phyloP scores from a whole-genome alignment of 2,329 filamentous ascomycete genomes.

The Monosporascus sp. region DNA sequence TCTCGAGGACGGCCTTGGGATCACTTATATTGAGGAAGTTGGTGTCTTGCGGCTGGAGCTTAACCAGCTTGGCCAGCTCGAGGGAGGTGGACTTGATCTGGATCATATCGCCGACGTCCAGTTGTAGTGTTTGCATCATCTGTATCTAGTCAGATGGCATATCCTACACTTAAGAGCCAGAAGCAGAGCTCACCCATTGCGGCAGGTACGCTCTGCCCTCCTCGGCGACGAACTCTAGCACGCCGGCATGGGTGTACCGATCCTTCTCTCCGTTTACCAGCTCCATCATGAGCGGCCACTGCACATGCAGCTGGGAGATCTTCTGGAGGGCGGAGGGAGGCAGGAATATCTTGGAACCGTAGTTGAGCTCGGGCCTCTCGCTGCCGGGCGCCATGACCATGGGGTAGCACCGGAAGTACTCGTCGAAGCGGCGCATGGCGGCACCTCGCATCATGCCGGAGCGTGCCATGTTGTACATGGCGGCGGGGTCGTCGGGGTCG shows the following conservation, averaged over 20 bases:
- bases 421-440: slow-evolving; percentile 78
- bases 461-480: slow-evolving; percentile 45
- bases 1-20: slow-evolving; percentile 93
- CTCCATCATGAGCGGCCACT: slow-evolving; percentile 96
- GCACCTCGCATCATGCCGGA: slow-evolving; percentile 39
- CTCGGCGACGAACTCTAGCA: slow-evolving; percentile 95
- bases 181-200: slow-evolving; percentile 65
- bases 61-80: slow-evolving; percentile 85
- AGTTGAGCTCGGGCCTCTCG: slow-evolving; percentile 85
- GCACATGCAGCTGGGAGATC: slow-evolving; percentile 90
- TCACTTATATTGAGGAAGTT: slow-evolving; percentile 96
- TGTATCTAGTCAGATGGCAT: slow-evolving; percentile 29
- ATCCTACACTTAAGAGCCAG: background rate
- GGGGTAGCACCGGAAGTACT: slow-evolving; percentile 97
- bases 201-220: slow-evolving; percentile 95
- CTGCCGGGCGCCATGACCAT: slow-evolving; percentile 89
- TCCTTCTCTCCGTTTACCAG: slow-evolving; percentile 80
- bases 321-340: slow-evolving; percentile 96
- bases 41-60: slow-evolving; percentile 89
- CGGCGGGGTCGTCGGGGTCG: slow-evolving; percentile 43
- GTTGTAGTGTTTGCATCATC: slow-evolving; percentile 88
- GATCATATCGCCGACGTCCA: slow-evolving; percentile 90
- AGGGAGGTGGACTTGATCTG: slow-evolving; percentile 94
- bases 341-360: slow-evolving; percentile 95
- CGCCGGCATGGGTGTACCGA: slow-evolving; percentile 84